Evolutionary conservation across 2,329 filamentous ascomycete species (phyloP).

Genomic region (Fusarium penzigii): DNA sequence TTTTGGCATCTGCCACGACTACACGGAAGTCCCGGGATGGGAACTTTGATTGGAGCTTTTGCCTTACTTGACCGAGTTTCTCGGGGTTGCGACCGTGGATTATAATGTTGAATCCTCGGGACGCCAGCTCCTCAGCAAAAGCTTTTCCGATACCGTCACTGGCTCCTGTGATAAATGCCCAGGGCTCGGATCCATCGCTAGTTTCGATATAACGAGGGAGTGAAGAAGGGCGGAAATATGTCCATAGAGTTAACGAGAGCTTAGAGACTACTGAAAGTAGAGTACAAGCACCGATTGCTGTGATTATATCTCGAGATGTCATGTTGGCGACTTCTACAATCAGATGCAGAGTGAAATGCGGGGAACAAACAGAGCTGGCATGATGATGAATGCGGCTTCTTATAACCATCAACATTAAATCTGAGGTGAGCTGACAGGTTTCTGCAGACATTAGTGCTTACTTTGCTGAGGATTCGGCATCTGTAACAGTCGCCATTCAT

Average conservation of each 20-base stretch:
- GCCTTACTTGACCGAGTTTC: constrained; percentile 30
- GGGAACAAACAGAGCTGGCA: too few relatives aligned
- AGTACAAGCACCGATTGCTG: background rate
- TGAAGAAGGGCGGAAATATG: background rate
- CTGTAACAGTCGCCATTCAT: too few relatives aligned
- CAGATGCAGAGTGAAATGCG: too few relatives aligned
- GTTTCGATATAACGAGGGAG: constrained; percentile 6
- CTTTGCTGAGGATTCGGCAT: too few relatives aligned
- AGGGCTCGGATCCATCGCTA: constrained; percentile 20
- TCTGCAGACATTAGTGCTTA: too few relatives aligned
- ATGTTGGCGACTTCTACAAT: too few relatives aligned
- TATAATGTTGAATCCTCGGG: constrained; percentile 38
- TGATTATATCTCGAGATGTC: background rate
- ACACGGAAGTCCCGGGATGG: constrained; percentile 29
- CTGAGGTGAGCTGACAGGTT: too few relatives aligned
- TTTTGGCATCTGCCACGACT: constrained; percentile 32
- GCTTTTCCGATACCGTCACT: constrained; percentile 38
- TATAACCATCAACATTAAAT: too few relatives aligned
- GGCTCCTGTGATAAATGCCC: constrained; percentile 37
- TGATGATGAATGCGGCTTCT: too few relatives aligned
- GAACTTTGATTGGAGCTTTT: constrained; percentile 21
- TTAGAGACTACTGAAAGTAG: background rate
- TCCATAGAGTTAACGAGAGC: background rate
- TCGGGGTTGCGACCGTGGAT: constrained; percentile 33
- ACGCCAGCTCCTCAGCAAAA: constrained; percentile 33